These are phyloP conservation scores for Beta lomatogona DNA, from an alignment of 179 eudicot species.

Conservation along the genomic window DNA sequence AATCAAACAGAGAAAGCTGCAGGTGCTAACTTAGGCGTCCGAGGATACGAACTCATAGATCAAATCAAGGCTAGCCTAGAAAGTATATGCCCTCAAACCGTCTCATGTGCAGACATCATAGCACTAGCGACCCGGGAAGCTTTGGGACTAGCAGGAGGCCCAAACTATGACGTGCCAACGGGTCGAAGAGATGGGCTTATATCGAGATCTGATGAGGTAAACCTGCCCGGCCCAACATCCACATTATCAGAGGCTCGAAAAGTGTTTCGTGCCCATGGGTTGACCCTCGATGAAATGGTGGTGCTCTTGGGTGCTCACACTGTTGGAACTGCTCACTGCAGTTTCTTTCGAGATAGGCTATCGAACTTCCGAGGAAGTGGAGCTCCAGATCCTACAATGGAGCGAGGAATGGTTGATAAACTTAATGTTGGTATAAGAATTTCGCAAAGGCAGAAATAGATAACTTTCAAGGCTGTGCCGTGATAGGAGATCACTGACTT, in stretches of 20 bases:
- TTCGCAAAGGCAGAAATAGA: too few species aligned
- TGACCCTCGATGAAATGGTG: constrained; percentile 55
- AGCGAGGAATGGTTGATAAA: background rate
- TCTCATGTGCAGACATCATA: constrained; percentile 64
- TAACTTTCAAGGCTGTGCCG: too few species aligned
- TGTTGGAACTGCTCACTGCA: constrained; percentile 29
- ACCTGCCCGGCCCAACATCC: constrained; percentile 47
- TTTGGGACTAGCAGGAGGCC: constrained; percentile 52
- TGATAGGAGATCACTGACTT: too few species aligned
- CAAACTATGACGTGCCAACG: constrained; percentile 43
- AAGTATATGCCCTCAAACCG: constrained; percentile 43
- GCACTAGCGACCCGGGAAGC: constrained; percentile 59
- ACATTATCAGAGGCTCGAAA: constrained; percentile 31
- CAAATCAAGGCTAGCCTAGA: constrained; percentile 43
- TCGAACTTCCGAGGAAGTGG: constrained; percentile 28
- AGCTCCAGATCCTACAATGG: constrained; percentile 26
- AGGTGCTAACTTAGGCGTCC: constrained; percentile 46
- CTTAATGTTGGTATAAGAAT: too few species aligned
- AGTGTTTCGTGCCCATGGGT: constrained; percentile 37
- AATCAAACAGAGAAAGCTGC: constrained; percentile 51
- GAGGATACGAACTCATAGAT: constrained; percentile 56
- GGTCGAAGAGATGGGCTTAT: constrained; percentile 59
- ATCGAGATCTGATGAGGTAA: constrained; percentile 38
- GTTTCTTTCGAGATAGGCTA: constrained; percentile 29
- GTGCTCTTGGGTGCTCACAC: constrained; percentile 40